These are phyloP conservation scores for Suillus lakei DNA, from an alignment of 768 basidiomycete genomes.

Conservation along the genomic window DNA sequence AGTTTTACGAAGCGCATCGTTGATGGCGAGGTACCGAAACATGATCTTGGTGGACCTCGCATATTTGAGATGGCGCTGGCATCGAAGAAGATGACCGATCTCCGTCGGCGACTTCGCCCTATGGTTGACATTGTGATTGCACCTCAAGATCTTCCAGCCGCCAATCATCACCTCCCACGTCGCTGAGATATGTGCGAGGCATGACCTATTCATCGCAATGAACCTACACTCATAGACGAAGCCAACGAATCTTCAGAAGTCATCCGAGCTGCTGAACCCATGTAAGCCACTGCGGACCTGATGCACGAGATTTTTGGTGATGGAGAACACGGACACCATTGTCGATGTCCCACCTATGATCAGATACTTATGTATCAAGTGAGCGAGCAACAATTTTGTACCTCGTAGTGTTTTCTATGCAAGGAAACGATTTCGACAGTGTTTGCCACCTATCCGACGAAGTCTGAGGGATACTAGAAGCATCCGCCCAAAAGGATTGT, in stretches of 20 bases:
- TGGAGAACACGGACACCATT: neutral
- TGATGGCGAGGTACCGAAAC: no score
- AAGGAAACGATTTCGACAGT: neutral
- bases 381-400: neutral
- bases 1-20: neutral
- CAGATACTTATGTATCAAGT: neutral
- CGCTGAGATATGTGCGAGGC: neutral
- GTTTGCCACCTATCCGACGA: no score
- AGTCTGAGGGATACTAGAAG: no score
- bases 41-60: no score
- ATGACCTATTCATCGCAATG: neutral
- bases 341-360: neutral
- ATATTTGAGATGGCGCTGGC: no score
- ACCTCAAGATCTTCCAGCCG: neutral
- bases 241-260: no score
- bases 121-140: neutral
- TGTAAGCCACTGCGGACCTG: neutral
- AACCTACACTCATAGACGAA: neutral
- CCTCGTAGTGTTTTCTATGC: neutral
- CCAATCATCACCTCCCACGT: neutral
- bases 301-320: neutral
- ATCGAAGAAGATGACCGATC: no score
- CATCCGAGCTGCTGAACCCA: no score
- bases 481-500: no score
- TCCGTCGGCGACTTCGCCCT: no score